Base-by-base conservation (phyloP, 352 stramenopile genomes). In the Stramenopiles sp. region DNA sequence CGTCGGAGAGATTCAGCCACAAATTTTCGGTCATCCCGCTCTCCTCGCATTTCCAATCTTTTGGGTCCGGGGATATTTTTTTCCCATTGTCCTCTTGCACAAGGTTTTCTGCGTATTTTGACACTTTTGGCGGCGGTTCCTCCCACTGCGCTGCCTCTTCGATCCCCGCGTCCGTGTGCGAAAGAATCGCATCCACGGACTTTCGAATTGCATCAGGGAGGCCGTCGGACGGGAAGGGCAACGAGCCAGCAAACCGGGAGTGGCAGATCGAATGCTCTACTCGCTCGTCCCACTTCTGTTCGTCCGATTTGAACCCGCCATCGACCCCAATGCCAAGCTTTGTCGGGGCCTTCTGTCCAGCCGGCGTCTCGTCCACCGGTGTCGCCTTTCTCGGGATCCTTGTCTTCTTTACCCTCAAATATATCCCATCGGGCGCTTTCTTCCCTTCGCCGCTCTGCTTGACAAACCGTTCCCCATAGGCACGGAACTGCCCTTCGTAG, bases 1-100 rank as follows among this genome's bases (percentile, higher is more conserved):
- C n/a, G n/a, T n/a, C n/a, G 34, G 88, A 96, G 3, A 99, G 83
- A 81, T 99, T 99, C 31, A 99, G 81, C 96, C 95, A 99, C 35
- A 99, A 79, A 83, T 99, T 99, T 75, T 98, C 90, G 4, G 87
- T 92, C 79, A 95, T 93, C 63, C 95, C 94, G 78, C 86, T 97
- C 68, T 94, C 85, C 49, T 94, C 84, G 76, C 92, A 97, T 77
- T 88, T 82, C 78, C 89, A 95, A n/a, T 63, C 43, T 63, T 78
- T 77, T 6, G 82, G 80, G 77, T 87, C 79, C 30, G 77, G 73
- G 3, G 73, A 82, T 78, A 95, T 86, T 49, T 77, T 86, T 1
- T 85, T 78, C 35, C 83, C 86, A 81, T 90, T 90, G 68, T 92
- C 83, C 4, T 91, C 80, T 68, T 84, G 79, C 0, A 80, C 82